Evolutionary conservation across 2,329 filamentous ascomycete genomes (phyloP).

Genomic region (Fusarium concolor): DNA sequence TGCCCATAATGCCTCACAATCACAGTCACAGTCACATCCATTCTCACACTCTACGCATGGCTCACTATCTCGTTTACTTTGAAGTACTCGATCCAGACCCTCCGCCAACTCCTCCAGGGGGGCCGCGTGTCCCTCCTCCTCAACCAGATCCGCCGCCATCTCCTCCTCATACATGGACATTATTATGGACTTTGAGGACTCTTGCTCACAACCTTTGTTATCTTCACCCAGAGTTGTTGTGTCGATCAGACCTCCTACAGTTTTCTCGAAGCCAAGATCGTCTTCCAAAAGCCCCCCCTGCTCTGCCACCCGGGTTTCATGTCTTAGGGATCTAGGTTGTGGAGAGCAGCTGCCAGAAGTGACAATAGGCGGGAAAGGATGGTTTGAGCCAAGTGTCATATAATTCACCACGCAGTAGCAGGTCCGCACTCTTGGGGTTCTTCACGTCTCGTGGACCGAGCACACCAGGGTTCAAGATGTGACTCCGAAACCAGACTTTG

Average conservation of each 20-base stretch:
- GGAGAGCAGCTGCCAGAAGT: neutral
- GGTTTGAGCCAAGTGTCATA: neutral
- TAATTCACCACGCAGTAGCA: neutral
- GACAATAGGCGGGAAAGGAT: neutral
- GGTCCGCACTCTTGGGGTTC: neutral
- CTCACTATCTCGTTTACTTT: slow-evolving; percentile 7
- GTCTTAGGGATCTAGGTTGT: slow-evolving; percentile 9
- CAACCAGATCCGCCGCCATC: slow-evolving; percentile 46
- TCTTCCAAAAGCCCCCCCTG: slow-evolving; percentile 14
- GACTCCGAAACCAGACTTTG: neutral
- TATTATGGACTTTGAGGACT: neutral
- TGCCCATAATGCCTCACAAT: slow-evolving; percentile 18
- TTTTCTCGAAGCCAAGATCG: slow-evolving; percentile 7
- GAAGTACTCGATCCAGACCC: slow-evolving; percentile 41
- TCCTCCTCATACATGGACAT: slow-evolving; percentile 41
- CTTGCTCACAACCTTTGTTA: neutral
- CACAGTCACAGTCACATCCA: neutral
- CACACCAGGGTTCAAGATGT: slow-evolving; percentile 21
- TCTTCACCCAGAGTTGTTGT: neutral
- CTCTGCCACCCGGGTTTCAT: slow-evolving; percentile 9
- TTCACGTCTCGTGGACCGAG: slow-evolving; percentile 25
- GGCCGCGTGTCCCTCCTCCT: slow-evolving; percentile 46
- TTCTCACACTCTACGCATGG: slow-evolving; percentile 3
- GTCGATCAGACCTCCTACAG: slow-evolving; percentile 21
- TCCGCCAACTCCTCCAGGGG: slow-evolving; percentile 46